A percentile compares a stretch with the other conserved stretches of the same genome.
phyloP scores from a whole-genome alignment of 1,284 basidiomycete genomes.

The Naganishia liquefaciens region DNA sequence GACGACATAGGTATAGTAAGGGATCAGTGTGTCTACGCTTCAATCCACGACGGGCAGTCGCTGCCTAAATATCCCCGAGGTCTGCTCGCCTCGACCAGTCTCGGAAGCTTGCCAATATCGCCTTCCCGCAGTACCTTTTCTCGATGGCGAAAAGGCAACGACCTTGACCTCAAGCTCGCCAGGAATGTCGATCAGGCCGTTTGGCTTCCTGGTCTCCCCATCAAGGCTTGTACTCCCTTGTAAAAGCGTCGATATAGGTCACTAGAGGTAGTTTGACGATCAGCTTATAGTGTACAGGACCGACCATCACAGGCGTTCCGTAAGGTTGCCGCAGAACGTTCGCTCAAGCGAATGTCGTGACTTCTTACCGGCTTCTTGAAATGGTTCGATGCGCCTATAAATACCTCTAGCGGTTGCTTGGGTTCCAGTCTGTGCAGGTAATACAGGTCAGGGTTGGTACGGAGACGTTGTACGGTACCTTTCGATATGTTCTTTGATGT shows the following conservation, averaged over 20 bases:
- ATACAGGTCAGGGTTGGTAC: slow-evolving; percentile 52
- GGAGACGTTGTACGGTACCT: slow-evolving; percentile 46
- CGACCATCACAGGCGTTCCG: slow-evolving; percentile 60
- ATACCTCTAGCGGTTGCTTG: slow-evolving; percentile 45
- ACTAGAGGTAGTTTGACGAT: slow-evolving; percentile 37
- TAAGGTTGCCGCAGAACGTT: slow-evolving; percentile 62
- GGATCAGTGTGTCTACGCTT: not conserved
- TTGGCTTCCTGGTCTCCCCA: slow-evolving; percentile 52
- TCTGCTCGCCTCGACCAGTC: slow-evolving; percentile 42
- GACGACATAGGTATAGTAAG: not conserved
- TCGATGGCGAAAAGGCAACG: slow-evolving; percentile 52
- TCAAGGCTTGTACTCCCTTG: slow-evolving; percentile 57
- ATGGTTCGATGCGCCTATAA: slow-evolving; percentile 47
- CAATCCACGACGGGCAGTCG: not conserved
- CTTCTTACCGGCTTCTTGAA: slow-evolving; percentile 52
- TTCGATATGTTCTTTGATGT: slow-evolving; percentile 49
- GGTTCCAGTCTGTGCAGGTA: slow-evolving; percentile 54
- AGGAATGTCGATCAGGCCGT: slow-evolving; percentile 53
- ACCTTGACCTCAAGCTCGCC: slow-evolving; percentile 51
- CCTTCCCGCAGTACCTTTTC: slow-evolving; percentile 48
- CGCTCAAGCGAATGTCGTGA: slow-evolving; percentile 57
- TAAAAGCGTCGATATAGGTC: slow-evolving; percentile 53
- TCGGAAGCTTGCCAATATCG: slow-evolving; percentile 46
- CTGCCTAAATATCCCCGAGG: slow-evolving; percentile 38
- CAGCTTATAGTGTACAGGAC: not conserved